A percentile compares a stretch with the other conserved stretches of the same genome.
Evolutionary conservation across 2,329 filamentous ascomycete genomes (phyloP).

Genomic region (Colletotrichum endophyticum): DNA sequence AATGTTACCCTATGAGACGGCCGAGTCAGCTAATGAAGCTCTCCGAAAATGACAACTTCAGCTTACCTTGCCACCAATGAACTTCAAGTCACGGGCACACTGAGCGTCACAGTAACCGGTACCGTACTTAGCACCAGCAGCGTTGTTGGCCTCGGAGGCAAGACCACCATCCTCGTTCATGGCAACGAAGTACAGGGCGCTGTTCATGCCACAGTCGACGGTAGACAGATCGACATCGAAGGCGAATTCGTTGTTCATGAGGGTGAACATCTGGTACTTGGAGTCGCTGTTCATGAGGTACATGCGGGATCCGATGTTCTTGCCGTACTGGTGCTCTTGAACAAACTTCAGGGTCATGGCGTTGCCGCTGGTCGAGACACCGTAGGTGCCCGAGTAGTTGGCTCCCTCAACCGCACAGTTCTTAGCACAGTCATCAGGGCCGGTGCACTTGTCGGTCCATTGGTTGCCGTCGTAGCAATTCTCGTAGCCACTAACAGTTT

Average conservation of each 20-base stretch:
- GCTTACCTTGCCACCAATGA: slow-evolving; percentile 45
- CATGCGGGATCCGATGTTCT: slow-evolving; percentile 47
- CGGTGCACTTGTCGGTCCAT: slow-evolving; percentile 31
- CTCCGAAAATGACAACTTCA: accelerated
- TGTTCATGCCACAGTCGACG: slow-evolving; percentile 67
- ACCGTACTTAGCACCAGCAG: slow-evolving; percentile 56
- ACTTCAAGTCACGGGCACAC: slow-evolving; percentile 53
- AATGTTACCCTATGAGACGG: slow-evolving; percentile 21
- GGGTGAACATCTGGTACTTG: slow-evolving; percentile 61
- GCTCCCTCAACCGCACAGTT: slow-evolving; percentile 49
- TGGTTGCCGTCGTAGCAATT: slow-evolving; percentile 42
- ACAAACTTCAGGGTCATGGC: slow-evolving; percentile 54
- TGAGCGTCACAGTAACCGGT: slow-evolving; percentile 59
- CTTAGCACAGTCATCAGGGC: slow-evolving; percentile 37
- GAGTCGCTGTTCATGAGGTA: slow-evolving; percentile 60
- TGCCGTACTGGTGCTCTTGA: slow-evolving; percentile 43
- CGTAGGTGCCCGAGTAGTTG: slow-evolving; percentile 46
- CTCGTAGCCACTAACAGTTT: background rate
- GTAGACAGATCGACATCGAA: slow-evolving; percentile 68
- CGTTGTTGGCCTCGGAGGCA: slow-evolving; percentile 47
- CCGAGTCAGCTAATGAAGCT: background rate
- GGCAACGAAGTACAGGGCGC: slow-evolving; percentile 47
- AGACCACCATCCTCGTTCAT: slow-evolving; percentile 60
- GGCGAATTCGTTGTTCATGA: slow-evolving; percentile 65
- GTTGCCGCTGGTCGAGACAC: slow-evolving; percentile 47